phyloP scores from a whole-genome alignment of 1,284 basidiomycete genomes.

The Leccinum pachyderme region DNA sequence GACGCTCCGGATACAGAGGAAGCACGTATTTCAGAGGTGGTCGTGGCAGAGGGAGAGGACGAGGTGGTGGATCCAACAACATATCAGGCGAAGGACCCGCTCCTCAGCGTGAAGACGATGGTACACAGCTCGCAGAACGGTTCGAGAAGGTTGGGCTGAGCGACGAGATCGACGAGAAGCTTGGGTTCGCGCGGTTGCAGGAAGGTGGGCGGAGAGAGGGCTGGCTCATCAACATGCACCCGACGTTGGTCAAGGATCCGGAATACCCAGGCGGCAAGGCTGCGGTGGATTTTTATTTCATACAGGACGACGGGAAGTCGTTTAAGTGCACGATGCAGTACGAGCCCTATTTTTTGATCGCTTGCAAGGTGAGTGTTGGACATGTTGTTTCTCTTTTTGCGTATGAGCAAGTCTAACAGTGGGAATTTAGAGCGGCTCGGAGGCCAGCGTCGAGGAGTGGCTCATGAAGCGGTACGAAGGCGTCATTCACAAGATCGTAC shows the following conservation, averaged over 20 bases:
- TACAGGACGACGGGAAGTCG: conserved; percentile 94
- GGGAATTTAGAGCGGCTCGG: conserved; percentile 68
- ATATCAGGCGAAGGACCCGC: conserved; percentile 46
- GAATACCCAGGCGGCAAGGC: conserved; percentile 80
- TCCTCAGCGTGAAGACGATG: conserved; percentile 81
- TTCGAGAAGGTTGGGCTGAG: conserved; percentile 75
- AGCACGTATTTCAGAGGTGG: conserved; percentile 37
- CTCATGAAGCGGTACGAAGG: conserved; percentile 93
- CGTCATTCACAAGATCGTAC: conserved; percentile 72
- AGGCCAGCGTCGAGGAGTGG: conserved; percentile 95
- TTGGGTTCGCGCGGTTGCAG: conserved; percentile 83
- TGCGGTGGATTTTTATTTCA: conserved; percentile 97
- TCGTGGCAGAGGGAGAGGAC: conserved; percentile 47
- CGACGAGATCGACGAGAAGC: conserved; percentile 91
- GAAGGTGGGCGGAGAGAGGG: conserved; percentile 75
- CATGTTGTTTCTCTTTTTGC: background rate
- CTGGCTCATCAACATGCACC: conserved; percentile 99
- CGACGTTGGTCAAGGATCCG: conserved; percentile 86
- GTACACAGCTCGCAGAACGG: conserved; percentile 76
- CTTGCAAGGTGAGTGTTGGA: conserved; percentile 69
- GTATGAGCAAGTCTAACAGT: conserved; percentile 2
- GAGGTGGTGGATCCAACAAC: conserved; percentile 45
- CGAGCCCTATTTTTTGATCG: conserved; percentile 94
- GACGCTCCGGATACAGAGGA: conserved; percentile 50
- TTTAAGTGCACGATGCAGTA: conserved; percentile 95